Evolutionary conservation across 768 basidiomycete genomes (phyloP).

Genomic region (Coprinopsis marcescibilis): DNA sequence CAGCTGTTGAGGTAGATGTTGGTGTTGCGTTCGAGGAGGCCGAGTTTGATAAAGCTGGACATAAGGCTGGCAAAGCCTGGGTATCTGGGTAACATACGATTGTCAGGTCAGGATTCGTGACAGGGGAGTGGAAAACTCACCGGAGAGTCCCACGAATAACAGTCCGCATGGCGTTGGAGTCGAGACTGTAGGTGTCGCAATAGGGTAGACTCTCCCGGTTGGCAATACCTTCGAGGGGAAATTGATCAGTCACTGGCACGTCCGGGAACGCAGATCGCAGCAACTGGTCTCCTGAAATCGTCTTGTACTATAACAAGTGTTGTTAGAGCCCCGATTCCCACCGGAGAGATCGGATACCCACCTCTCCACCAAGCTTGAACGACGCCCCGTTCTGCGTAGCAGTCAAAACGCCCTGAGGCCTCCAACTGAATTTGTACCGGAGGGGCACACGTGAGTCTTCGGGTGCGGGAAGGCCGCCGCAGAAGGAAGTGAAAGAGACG

Average conservation of each 20-base stretch:
- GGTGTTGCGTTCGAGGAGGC: constrained; percentile 49
- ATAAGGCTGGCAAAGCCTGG: constrained; percentile 76
- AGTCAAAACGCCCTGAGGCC: constrained; percentile 76
- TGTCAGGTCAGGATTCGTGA: background rate
- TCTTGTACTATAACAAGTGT: constrained; percentile 30
- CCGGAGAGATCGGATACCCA: constrained; percentile 21
- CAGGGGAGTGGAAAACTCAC: constrained; percentile 25
- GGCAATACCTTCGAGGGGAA: constrained; percentile 76
- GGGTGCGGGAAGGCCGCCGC: constrained; percentile 72
- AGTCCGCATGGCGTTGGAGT: constrained; percentile 41
- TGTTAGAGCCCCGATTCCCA: background rate
- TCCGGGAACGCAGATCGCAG: constrained; percentile 54
- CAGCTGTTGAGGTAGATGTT: constrained; percentile 35
- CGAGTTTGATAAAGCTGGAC: constrained; percentile 64
- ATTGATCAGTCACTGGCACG: constrained; percentile 58
- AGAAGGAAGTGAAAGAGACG: constrained; percentile 81
- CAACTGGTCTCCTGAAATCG: constrained; percentile 47
- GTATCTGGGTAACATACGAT: constrained; percentile 44
- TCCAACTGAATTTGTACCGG: constrained; percentile 94
- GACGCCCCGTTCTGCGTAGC: constrained; percentile 72
- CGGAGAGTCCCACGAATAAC: constrained; percentile 83
- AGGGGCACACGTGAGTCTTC: constrained; percentile 53
- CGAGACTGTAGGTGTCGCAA: constrained; percentile 55
- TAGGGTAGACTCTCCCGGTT: constrained; percentile 82
- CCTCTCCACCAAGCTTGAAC: constrained; percentile 55